Percentiles rank a stretch among this genome's conserved stretches.
phyloP scores from a whole-genome alignment of 192 early-diverging fungal species.

The Obelidium mucronatum region DNA sequence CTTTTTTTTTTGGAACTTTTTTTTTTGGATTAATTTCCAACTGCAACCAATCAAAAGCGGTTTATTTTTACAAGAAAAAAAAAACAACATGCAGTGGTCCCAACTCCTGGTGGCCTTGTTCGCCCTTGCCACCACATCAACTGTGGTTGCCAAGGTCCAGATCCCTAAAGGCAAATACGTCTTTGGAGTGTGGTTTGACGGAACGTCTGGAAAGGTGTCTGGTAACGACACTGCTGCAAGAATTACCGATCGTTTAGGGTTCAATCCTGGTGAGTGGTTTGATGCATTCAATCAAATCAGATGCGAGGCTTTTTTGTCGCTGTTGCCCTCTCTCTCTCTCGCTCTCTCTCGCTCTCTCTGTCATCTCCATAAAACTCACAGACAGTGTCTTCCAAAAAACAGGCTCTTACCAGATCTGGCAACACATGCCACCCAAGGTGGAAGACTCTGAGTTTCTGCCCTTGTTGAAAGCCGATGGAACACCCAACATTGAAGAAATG shows the following conservation, averaged over 20 bases:
- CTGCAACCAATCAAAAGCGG: no score
- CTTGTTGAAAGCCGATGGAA: conserved; percentile 23
- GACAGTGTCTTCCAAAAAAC: not conserved
- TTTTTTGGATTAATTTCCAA: no score
- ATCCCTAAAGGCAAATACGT: conserved; percentile 15
- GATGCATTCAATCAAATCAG: no score
- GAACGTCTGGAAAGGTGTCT: not conserved
- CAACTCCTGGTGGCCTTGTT: no score
- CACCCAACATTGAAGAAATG: conserved; percentile 10
- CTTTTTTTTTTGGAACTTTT: no score
- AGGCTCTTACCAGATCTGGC: conserved; percentile 14
- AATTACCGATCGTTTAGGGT: conserved; percentile 5
- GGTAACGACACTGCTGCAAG: conserved; percentile 21
- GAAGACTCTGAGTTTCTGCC: not conserved
- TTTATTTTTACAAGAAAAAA: no score
- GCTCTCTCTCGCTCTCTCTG: not conserved
- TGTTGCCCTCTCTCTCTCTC: not conserved
- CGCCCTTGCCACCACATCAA: no score
- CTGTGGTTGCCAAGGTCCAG: not conserved
- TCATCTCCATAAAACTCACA: not conserved
- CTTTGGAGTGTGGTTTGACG: conserved; percentile 35
- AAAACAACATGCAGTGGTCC: no score
- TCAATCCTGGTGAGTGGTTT: not conserved
- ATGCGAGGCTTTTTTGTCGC: no score
- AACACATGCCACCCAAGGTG: not conserved